These are phyloP conservation scores for Lactuca saligna DNA, from an alignment of 129 eudicot species.

Conservation along the genomic window DNA sequence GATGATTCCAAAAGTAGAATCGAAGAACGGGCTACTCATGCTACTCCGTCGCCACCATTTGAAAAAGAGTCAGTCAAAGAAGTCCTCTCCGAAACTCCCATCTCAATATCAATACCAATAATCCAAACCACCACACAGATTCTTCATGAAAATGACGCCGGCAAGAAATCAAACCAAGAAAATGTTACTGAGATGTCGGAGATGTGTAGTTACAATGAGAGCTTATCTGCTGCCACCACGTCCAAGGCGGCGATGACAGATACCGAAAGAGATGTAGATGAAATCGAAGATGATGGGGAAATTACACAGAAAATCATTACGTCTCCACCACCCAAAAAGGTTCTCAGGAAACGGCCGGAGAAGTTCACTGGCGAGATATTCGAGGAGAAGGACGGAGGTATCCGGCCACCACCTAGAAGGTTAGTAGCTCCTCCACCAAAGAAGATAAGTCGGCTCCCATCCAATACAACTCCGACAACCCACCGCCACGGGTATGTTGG, in stretches of 20 bases:
- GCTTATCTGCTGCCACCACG: constrained; percentile 39
- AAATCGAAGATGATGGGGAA: constrained; percentile 34
- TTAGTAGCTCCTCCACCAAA: not conserved
- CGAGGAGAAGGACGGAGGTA: not conserved
- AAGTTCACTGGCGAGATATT: constrained; percentile 20
- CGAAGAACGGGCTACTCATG: not conserved
- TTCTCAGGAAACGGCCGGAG: constrained; percentile 1
- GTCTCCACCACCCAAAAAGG: constrained; percentile 8
- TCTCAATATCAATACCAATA: not conserved
- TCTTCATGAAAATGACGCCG: not conserved
- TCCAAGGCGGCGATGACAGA: constrained; percentile 9
- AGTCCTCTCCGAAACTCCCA: not conserved
- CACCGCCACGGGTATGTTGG: constrained; percentile 22
- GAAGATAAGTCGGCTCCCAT: not conserved
- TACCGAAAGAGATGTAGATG: constrained; percentile 19
- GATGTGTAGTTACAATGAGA: constrained; percentile 46
- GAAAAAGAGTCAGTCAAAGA: not conserved
- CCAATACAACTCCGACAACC: constrained; percentile 21
- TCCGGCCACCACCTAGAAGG: not conserved
- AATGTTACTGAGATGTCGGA: constrained; percentile 41
- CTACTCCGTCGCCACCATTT: not conserved
- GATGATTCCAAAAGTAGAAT: not conserved
- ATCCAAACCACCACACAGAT: not conserved
- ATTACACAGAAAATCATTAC: constrained; percentile 29
- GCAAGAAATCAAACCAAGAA: not conserved